Evolutionary conservation across 345 rosid genomes (phyloP).

Genomic region (Lenwebbia sp.): DNA sequence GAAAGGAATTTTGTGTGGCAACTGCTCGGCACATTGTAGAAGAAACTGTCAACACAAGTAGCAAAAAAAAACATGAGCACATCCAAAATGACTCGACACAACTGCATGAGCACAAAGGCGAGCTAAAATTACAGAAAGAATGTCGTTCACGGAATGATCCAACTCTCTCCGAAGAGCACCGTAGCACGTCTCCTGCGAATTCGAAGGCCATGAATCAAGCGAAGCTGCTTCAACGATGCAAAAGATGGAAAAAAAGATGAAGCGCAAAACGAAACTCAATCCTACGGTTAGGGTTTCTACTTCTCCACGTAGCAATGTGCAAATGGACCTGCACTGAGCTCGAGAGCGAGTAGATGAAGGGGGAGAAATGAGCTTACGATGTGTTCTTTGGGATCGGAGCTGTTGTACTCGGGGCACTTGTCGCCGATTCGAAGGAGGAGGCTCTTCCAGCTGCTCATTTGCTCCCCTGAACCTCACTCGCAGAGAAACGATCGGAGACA

Average conservation of each 20-base stretch:
- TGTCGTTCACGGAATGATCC: constrained; percentile 61
- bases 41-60: constrained; percentile 47
- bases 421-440: constrained; percentile 91
- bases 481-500: neutral
- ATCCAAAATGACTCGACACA: neutral
- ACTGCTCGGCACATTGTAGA: constrained; percentile 72
- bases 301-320: neutral
- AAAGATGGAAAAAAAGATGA: neutral
- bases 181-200: constrained; percentile 72
- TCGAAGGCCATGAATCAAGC: neutral
- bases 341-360: neutral
- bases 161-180: constrained; percentile 72
- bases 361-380: constrained; percentile 32
- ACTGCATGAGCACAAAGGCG: neutral
- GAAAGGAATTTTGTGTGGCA: constrained; percentile 92
- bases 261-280: neutral
- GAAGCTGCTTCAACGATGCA: neutral
- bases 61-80: neutral
- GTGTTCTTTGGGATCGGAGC: constrained; percentile 75
- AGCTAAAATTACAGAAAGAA: constrained; percentile 30
- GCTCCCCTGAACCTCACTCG: neutral
- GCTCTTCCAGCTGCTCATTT: constrained; percentile 73
- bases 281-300: neutral
- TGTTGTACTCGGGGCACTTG: constrained; percentile 65
- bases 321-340: neutral